Evolutionary conservation across 2,329 filamentous ascomycete species (phyloP), one percentile per base, ranked within the genome.

Genomic region (Calonectria multiphialidica): DNA sequence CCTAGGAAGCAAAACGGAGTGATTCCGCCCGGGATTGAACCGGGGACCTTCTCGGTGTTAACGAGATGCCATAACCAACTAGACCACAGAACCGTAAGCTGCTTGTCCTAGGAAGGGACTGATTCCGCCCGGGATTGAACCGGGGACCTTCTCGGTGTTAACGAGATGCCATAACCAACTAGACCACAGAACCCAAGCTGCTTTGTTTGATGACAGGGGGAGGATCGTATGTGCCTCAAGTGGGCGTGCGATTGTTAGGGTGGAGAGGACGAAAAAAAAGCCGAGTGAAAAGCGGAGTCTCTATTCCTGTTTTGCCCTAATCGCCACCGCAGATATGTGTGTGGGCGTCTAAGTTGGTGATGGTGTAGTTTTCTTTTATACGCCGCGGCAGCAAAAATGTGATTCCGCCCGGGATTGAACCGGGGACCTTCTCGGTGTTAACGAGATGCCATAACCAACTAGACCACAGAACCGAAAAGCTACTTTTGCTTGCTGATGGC

Each of bases 111-210:
- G 33, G 71, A 72, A 75, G 70, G 72, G 55, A 53, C 23, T 76
- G 74, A 62, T 77, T 78, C 75, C 75, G 76, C 77, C 75, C 77
- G 76, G 77, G 76, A 75, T 79, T 42, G 74, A 79, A 78, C 77
- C 77, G 76, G 77, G 75, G 77, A 78, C 76, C 77, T 78, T 78
- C 77, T 78, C 75, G 75, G 76, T 78, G 76, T 77, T 74, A 77
- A 70, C 75, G 75, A 78, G 77, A 77, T 77, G 76, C 76, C 76
- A 77, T 77, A 62, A 78, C 77, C 77, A 78, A 71, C 77, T 78
- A 78, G 76, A 78, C 77, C 77, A 78, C 76, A 74, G 45, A 78
- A 78, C 74, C 74, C 9, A 63, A 61, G 63, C 8, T 71, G 45
- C 37, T 66, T 44, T 64, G 44, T 21, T 49, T 71, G 66, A 53